Percentiles rank a stretch among this genome's conserved stretches.
phyloP scores from a whole-genome alignment of 139 green algal species.

The Trebouxia sp. region DNA sequence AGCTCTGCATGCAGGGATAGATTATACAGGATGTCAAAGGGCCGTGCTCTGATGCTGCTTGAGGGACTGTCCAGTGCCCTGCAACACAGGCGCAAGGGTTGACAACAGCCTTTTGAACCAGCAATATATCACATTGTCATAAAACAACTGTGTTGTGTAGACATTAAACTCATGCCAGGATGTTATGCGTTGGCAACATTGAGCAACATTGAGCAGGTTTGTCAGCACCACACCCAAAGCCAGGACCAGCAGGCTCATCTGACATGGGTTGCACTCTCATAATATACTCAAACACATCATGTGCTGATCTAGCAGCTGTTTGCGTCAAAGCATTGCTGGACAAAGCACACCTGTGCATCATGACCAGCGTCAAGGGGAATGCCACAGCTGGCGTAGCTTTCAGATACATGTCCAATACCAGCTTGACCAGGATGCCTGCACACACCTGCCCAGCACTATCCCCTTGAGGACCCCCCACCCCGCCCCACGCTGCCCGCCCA shows the following conservation, averaged over 20 bases:
- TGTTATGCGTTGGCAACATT: no score
- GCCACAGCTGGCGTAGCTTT: slow-evolving; percentile 42
- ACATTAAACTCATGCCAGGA: no score
- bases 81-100: not conserved
- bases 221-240: no score
- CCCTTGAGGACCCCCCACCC: not conserved
- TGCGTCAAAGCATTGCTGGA: no score
- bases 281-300: not conserved
- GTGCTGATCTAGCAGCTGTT: not conserved
- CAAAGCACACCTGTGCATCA: slow-evolving; percentile 50
- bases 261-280: not conserved
- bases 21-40: slow-evolving; percentile 81
- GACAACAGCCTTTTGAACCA: no score
- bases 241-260: no score
- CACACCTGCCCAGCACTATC: slow-evolving; percentile 48
- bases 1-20: slow-evolving; percentile 61
- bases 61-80: slow-evolving; percentile 18
- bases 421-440: slow-evolving; percentile 67
- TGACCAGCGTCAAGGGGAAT: slow-evolving; percentile 63
- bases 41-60: slow-evolving; percentile 39
- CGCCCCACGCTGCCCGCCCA: not conserved
- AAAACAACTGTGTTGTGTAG: no score
- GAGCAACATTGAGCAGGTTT: no score
- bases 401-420: slow-evolving; percentile 75
- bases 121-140: not conserved